phyloP scores from a whole-genome alignment of 2,329 filamentous ascomycete species.

The Sarocladium brachiariae region DNA sequence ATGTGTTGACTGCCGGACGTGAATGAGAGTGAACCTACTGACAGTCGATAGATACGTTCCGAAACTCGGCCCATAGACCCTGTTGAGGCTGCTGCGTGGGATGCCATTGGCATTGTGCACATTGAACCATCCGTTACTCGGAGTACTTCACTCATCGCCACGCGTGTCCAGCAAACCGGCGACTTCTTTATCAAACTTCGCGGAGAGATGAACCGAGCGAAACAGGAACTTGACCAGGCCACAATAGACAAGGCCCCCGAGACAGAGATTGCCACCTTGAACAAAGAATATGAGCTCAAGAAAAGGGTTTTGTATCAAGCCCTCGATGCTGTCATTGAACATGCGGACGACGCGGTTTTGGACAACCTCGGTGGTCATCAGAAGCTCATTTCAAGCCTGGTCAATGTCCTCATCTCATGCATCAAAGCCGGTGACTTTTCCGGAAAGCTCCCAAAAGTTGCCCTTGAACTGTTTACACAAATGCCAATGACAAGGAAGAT shows the following conservation, averaged over 20 bases:
- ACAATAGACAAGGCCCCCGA: constrained; percentile 34
- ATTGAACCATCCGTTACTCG: constrained; percentile 34
- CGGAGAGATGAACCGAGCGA: constrained; percentile 39
- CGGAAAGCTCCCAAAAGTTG: constrained; percentile 45
- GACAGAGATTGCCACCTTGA: constrained; percentile 29
- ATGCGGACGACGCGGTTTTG: constrained; percentile 48
- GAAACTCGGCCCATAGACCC: constrained; percentile 36
- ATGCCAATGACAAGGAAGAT: constrained; percentile 57
- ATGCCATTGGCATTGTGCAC: constrained; percentile 43
- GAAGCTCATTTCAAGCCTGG: constrained; percentile 48
- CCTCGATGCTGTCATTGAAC: constrained; percentile 45
- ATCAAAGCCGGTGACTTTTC: constrained; percentile 46
- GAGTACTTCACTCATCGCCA: constrained; percentile 34
- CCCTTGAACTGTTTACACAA: constrained; percentile 54
- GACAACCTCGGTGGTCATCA: constrained; percentile 52
- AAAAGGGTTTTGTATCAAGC: constrained; percentile 43
- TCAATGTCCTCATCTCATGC: constrained; percentile 47
- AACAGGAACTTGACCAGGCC: constrained; percentile 36
- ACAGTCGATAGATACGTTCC: constrained; percentile 27
- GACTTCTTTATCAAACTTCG: constrained; percentile 43
- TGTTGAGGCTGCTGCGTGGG: constrained; percentile 44
- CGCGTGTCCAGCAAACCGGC: constrained; percentile 43
- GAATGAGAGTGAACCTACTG: background rate
- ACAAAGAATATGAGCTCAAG: constrained; percentile 34
- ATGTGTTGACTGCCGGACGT: constrained; percentile 14